Conservation (phyloP, 148 eudicot species). For the Rhododendron simsii region DNA sequence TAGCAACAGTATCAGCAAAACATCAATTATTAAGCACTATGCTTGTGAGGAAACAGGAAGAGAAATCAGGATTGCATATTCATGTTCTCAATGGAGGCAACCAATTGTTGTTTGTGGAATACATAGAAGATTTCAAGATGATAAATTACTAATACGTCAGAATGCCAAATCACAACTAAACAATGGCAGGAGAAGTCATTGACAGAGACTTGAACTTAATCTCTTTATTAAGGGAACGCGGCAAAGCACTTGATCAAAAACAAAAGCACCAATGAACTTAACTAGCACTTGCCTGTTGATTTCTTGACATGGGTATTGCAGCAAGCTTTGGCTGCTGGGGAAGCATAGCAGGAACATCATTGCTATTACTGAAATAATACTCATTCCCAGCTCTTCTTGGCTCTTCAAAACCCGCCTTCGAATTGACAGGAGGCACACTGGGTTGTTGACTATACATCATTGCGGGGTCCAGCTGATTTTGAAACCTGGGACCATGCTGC, state of each 20-base stretch:
- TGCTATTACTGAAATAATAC: slow-evolving; percentile 32
- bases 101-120: not conserved
- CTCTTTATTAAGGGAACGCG: not conserved
- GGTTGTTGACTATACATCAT: slow-evolving; percentile 52
- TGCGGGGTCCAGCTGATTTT: slow-evolving; percentile 54
- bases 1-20: not conserved
- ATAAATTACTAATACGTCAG: not conserved
- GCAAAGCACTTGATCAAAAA: not conserved
- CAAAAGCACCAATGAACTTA: not conserved
- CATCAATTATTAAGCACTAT: not conserved
- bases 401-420: slow-evolving; percentile 54
- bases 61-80: not conserved
- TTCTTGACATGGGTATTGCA: slow-evolving; percentile 56
- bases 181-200: not conserved
- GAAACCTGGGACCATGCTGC: slow-evolving; percentile 52
- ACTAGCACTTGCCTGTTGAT: slow-evolving; percentile 58
- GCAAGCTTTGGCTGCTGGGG: slow-evolving; percentile 79
- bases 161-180: not conserved
- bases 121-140: not conserved
- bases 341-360: slow-evolving; percentile 39
- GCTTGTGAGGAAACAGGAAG: not conserved
- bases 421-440: slow-evolving; percentile 38
- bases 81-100: not conserved
- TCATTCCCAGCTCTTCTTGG: slow-evolving; percentile 53
- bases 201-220: not conserved